Conservation (phyloP, 2,329 filamentous ascomycete genomes). For the Pezicula radicicola region DNA sequence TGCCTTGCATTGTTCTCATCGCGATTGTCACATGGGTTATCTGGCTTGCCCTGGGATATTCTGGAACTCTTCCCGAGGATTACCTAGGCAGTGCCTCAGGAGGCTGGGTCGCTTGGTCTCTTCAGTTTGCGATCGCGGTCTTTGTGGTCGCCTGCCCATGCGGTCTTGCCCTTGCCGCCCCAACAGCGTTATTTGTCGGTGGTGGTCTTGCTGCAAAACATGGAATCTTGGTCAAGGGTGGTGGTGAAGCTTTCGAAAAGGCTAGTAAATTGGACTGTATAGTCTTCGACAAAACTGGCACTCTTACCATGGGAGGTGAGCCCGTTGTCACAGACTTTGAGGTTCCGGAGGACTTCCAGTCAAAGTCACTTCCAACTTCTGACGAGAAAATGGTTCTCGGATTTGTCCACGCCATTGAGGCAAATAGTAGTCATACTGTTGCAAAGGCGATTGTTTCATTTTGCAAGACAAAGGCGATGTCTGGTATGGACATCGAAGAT, state of each 20-base stretch:
- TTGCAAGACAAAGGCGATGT: slow-evolving; percentile 41
- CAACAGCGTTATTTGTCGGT: slow-evolving; percentile 56
- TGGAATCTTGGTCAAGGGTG: slow-evolving; percentile 56
- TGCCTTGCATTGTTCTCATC: slow-evolving; percentile 67
- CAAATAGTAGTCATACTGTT: slow-evolving; percentile 72
- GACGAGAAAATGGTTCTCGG: slow-evolving; percentile 39
- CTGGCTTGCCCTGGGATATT: slow-evolving; percentile 65
- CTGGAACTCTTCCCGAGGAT: slow-evolving; percentile 51
- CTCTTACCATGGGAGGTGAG: slow-evolving; percentile 59
- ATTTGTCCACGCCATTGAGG: slow-evolving; percentile 60
- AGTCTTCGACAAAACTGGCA: slow-evolving; percentile 61
- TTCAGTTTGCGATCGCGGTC: slow-evolving; percentile 70
- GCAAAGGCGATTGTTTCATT: slow-evolving; percentile 67
- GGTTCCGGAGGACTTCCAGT: slow-evolving; percentile 2
- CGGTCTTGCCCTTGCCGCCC: slow-evolving; percentile 55
- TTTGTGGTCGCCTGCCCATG: slow-evolving; percentile 62
- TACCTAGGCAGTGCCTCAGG: slow-evolving; percentile 54
- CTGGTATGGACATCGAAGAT: slow-evolving; percentile 31
- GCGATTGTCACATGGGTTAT: slow-evolving; percentile 69
- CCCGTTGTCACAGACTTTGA: slow-evolving; percentile 54
- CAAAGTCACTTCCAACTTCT: not conserved
- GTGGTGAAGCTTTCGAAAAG: slow-evolving; percentile 58
- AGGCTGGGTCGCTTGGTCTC: slow-evolving; percentile 70
- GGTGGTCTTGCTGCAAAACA: slow-evolving; percentile 53
- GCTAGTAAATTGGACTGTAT: slow-evolving; percentile 51